Percentiles rank a stretch among this genome's conserved stretches.
phyloP scores from a whole-genome alignment of 768 basidiomycete species.

The Macrocybe gigantea region DNA sequence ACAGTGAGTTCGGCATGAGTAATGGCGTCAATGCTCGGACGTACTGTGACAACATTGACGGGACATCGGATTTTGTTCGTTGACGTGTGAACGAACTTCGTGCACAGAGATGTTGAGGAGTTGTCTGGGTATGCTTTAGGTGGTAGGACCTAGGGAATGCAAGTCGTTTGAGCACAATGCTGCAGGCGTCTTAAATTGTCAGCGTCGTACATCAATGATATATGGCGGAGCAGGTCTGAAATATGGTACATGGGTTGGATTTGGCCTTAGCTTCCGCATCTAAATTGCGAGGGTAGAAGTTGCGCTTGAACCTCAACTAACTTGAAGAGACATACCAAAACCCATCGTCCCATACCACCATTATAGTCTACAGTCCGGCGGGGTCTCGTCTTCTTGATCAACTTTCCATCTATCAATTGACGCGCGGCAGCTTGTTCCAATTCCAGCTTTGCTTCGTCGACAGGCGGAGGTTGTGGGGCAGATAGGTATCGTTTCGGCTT shows the following conservation, averaged over 20 bases:
- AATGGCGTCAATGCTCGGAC: slow-evolving; percentile 21
- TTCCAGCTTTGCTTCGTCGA: slow-evolving; percentile 73
- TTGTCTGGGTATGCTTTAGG: slow-evolving; percentile 91
- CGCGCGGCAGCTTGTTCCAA: slow-evolving; percentile 72
- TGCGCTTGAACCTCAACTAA: background rate
- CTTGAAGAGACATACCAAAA: slow-evolving; percentile 49
- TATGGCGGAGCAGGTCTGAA: slow-evolving; percentile 84
- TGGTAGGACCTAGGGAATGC: slow-evolving; percentile 68
- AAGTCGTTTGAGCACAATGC: slow-evolving; percentile 14
- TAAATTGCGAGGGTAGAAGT: slow-evolving; percentile 20
- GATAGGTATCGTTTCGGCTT: slow-evolving; percentile 63
- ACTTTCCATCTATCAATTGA: slow-evolving; percentile 72
- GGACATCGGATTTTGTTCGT: slow-evolving; percentile 99
- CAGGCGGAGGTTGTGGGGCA: slow-evolving; percentile 71
- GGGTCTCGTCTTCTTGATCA: slow-evolving; percentile 87
- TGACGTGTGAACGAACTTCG: slow-evolving; percentile 96
- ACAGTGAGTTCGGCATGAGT: slow-evolving; percentile 2
- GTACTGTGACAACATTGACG: slow-evolving; percentile 88
- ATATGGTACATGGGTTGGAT: slow-evolving; percentile 66
- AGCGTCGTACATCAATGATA: slow-evolving; percentile 72
- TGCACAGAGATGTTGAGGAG: slow-evolving; percentile 88
- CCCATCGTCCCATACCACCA: slow-evolving; percentile 83
- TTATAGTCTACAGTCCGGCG: slow-evolving; percentile 93
- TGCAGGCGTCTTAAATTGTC: slow-evolving; percentile 8
- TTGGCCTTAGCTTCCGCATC: slow-evolving; percentile 76